Evolutionary conservation across 441 rosid species (phyloP), one percentile per base, ranked within the genome.

Genomic region (Flueggea neowawraea): DNA sequence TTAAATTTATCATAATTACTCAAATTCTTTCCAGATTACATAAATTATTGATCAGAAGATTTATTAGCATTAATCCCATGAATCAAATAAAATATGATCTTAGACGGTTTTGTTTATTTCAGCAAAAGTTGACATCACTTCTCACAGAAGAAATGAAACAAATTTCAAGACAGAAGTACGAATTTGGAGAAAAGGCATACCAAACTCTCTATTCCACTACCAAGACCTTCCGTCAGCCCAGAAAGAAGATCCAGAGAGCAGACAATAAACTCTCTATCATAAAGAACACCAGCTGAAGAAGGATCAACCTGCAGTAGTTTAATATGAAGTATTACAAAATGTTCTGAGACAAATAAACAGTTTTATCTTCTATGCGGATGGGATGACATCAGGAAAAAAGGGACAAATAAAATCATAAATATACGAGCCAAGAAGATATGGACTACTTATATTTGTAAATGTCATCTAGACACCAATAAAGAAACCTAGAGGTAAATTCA

Each of bases 231-330:
- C 5, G 86, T 73, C 69, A 95, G 90, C 72, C 99, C 99, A 73
- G 99, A 95, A 51, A 95, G 96, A 71, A 95, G 83, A 78, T 95
- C 99, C 64, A 95, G 90, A 57, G 94, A 82, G 69, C 99, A 95
- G 45, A 92, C 98, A 7, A 88, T 73, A 62, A 95, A 92, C 76
- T 95, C 97, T 66, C 84, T 88, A 66, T 95, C 98, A 67, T 92
- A 90, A 62, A 79, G 87, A 80, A 75, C 83, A 69, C 90, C 96
- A 61, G 90, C 89, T 62, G 96, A 77, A 60, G 65, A 68, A 74
- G 90, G 87, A 87, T 92, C 82, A 73, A 69, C 86, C 99, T 92
- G 82, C 68, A 83, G 62, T 31, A 17, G 54, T 65, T n/a, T 52
- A 68, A 45, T 61, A 65, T 9, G 17, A 36, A 1, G 41, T 36